Percentiles rank a stretch among this genome's conserved stretches.
Evolutionary conservation across 1,284 basidiomycete species (phyloP).

Genomic region (Schizophyllum commune): DNA sequence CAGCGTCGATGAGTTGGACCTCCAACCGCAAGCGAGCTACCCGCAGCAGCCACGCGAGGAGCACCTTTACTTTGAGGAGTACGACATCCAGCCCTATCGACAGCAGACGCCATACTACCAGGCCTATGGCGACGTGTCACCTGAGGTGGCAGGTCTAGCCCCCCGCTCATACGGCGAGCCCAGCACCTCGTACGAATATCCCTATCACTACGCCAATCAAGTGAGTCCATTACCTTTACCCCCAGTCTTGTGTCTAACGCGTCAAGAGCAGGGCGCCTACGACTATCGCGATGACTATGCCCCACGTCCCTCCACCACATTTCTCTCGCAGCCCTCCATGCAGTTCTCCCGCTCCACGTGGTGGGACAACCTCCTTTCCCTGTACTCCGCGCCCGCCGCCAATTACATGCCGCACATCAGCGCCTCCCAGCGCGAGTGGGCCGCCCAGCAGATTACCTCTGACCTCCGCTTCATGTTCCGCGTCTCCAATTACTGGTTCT

Average conservation of each 20-base stretch:
- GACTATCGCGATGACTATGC: too few relatives aligned
- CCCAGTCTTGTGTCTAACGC: too few relatives aligned
- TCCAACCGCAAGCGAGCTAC: constrained; percentile 21
- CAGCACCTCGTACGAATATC: too few relatives aligned
- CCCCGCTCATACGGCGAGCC: too few relatives aligned
- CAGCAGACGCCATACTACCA: too few relatives aligned
- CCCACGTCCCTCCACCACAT: neutral
- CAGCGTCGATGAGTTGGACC: too few relatives aligned
- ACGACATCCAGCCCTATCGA: constrained; percentile 7
- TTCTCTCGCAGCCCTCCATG: constrained; percentile 35
- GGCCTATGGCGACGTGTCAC: too few relatives aligned
- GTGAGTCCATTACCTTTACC: too few relatives aligned
- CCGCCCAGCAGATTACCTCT: constrained; percentile 36
- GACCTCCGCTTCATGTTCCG: constrained; percentile 63
- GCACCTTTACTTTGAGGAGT: constrained; percentile 8
- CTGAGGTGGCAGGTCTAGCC: too few relatives aligned
- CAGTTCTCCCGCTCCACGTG: constrained; percentile 63
- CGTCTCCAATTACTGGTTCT: constrained; percentile 62
- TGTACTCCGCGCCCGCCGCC: constrained; percentile 39
- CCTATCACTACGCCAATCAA: too few relatives aligned
- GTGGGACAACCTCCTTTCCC: constrained; percentile 63
- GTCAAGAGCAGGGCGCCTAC: too few relatives aligned
- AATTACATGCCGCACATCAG: constrained; percentile 26
- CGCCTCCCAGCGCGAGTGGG: constrained; percentile 34
- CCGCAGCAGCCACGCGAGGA: constrained; percentile 22